Conservation (phyloP, 2,329 filamentous ascomycete species). For the Ophiognomonia clavigignenti-juglandacearum region DNA sequence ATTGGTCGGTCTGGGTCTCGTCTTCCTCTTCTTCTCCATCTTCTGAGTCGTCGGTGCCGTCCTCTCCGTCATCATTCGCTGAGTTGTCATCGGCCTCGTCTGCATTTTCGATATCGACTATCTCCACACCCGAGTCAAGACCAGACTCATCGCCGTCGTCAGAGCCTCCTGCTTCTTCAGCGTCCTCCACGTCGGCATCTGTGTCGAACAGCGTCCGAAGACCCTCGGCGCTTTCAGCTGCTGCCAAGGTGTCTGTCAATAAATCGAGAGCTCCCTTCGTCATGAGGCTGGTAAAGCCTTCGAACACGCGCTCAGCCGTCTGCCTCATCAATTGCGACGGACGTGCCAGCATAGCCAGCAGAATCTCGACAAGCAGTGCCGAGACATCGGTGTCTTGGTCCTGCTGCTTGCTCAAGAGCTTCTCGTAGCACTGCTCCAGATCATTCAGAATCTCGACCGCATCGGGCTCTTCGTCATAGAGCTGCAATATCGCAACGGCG, state of each 20-base stretch:
- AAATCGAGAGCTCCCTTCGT: conserved; percentile 66
- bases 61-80: conserved; percentile 38
- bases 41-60: conserved; percentile 36
- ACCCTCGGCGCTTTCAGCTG: conserved; percentile 76
- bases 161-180: conserved; percentile 38
- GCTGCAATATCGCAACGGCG: conserved; percentile 76
- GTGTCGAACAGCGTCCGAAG: conserved; percentile 81
- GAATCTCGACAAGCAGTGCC: conserved; percentile 76
- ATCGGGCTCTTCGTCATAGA: conserved; percentile 86
- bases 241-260: conserved; percentile 63
- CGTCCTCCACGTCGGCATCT: conserved; percentile 52
- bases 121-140: conserved; percentile 39
- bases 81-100: conserved; percentile 31
- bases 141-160: conserved; percentile 36
- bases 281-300: conserved; percentile 71
- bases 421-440: conserved; percentile 69
- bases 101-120: conserved; percentile 26
- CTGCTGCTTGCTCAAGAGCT: conserved; percentile 52
- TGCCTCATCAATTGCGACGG: conserved; percentile 81
- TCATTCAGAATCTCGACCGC: conserved; percentile 79
- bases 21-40: conserved; percentile 35
- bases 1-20: conserved; percentile 40
- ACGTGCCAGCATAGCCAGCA: conserved; percentile 85
- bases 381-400: conserved; percentile 55
- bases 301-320: conserved; percentile 83